Base-by-base conservation (phyloP, 2,329 filamentous ascomycete genomes). In the Alternaria arbusti region DNA sequence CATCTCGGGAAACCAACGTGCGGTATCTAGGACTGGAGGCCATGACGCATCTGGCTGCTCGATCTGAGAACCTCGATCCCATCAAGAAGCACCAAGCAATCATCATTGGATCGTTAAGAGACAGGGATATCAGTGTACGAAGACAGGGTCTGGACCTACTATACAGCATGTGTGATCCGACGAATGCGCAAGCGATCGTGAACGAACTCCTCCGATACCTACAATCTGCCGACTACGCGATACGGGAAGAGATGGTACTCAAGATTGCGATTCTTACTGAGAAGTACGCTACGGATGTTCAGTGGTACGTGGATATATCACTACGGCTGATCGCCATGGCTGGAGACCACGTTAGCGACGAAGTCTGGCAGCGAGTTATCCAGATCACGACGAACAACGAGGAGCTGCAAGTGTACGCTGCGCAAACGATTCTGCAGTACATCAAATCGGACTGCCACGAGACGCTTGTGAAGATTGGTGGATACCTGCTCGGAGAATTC, bases 361-460 rank as follows among this genome's bases (percentile, higher is more conserved):
- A 99, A 82, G 96, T 99, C 17, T 99, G 96, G 96, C 96, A 99
- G 79, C 90, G 96, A 72, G 95, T 99, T 59, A 97, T 97, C 67
- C 96, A 99, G 79, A 98, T 99, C 72, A 94, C 98, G 63, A 98
- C 96, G 58, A 99, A 99, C 84, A 99, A 99, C 80, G 96, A 99
- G 80, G 95, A 98, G 79, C 86, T 99, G 11, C 96, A 99, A 81
- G 91, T 97, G 0, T 99, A 99, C 78, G 96, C 96, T 1, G 94
- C 96, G 5, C 93, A 97, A 77, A 96, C 96, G 72, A 94, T 96
- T 22, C 83, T 99, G 44, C 91, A 95, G 70, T 97, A 98, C 76
- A 86, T 97, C 79, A 97, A 97, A 80, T 93, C 97, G 64, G 92
- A 95, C 79, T 97, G 94, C 79, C 96, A 99, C 75, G 96, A 99